Evolutionary conservation across 768 basidiomycete genomes (phyloP).

Genomic region (Suillus luteus): DNA sequence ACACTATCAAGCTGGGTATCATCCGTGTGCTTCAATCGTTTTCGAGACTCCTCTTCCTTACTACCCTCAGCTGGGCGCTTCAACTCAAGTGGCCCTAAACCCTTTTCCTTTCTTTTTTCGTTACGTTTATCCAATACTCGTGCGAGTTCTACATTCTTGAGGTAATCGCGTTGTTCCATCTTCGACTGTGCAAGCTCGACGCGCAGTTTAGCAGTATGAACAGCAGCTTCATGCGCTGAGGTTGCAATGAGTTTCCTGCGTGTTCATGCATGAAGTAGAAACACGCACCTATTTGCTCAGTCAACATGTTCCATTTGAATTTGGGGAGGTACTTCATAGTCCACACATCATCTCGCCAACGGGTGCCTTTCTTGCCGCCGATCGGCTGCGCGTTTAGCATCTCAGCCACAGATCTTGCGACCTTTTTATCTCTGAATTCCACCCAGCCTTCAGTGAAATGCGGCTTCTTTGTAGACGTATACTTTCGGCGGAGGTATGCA

Average conservation of each 20-base stretch:
- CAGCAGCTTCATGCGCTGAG: constrained; percentile 89
- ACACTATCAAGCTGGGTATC: constrained; percentile 41
- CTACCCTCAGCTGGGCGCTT: constrained; percentile 19
- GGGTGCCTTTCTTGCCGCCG: constrained; percentile 86
- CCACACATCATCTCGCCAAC: constrained; percentile 98
- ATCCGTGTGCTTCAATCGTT: constrained; percentile 18
- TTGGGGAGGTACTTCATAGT: constrained; percentile 98
- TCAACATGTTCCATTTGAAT: constrained; percentile 99
- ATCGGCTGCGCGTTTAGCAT: constrained; percentile 97
- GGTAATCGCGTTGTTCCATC: constrained; percentile 88
- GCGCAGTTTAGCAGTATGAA: constrained; percentile 86
- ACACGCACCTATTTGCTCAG: constrained; percentile 92
- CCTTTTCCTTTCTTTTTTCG: constrained; percentile 61
- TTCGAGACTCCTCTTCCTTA: constrained; percentile 15
- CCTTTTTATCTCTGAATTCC: constrained; percentile 92
- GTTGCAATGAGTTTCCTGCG: constrained; percentile 14
- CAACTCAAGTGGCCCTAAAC: constrained; percentile 44
- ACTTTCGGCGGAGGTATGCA: constrained; percentile 81
- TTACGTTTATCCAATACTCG: constrained; percentile 82
- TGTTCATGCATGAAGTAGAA: background rate
- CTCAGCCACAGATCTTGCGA: constrained; percentile 87
- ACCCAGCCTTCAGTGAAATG: constrained; percentile 98
- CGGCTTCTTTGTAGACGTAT: constrained; percentile 79
- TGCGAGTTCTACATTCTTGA: constrained; percentile 92
- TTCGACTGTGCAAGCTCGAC: constrained; percentile 87